These are phyloP conservation scores for Candida mattraensis DNA, from an alignment of 805 yeast genomes.

Conservation along the genomic window DNA sequence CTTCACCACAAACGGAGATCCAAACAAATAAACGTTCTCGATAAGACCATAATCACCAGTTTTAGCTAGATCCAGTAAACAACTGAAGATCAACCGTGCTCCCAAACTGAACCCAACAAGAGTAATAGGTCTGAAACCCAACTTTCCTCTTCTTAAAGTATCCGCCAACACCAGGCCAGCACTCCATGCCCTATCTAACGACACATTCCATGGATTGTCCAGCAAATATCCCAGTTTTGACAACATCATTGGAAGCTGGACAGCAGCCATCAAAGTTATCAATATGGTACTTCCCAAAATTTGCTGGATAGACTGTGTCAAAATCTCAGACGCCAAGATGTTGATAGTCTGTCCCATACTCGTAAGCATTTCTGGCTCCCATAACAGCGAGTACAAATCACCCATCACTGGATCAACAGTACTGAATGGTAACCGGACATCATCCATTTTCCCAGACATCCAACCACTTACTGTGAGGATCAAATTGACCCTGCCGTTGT, in stretches of 20 bases:
- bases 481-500: conserved; percentile 82
- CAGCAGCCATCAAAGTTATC: conserved; percentile 87
- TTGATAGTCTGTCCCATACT: conserved; percentile 96
- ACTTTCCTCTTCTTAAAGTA: conserved; percentile 78
- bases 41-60: conserved; percentile 84
- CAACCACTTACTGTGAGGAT: conserved; percentile 93
- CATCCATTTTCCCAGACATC: conserved; percentile 96
- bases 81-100: conserved; percentile 86
- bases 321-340: conserved; percentile 89
- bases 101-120: conserved; percentile 93
- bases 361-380: conserved; percentile 98
- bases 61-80: conserved; percentile 81
- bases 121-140: conserved; percentile 91
- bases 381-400: conserved; percentile 82
- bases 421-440: conserved; percentile 91
- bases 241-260: conserved; percentile 89
- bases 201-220: conserved; percentile 98
- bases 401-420: conserved; percentile 99
- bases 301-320: conserved; percentile 92
- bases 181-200: conserved; percentile 95
- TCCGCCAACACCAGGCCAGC: conserved; percentile 93
- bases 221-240: conserved; percentile 85
- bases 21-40: conserved; percentile 85
- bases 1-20: conserved; percentile 82
- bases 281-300: conserved; percentile 88